A percentile compares a stretch with the other conserved stretches of the same genome.
phyloP scores from a whole-genome alignment of 768 basidiomycete genomes.

The Leccinum ochraceum region DNA sequence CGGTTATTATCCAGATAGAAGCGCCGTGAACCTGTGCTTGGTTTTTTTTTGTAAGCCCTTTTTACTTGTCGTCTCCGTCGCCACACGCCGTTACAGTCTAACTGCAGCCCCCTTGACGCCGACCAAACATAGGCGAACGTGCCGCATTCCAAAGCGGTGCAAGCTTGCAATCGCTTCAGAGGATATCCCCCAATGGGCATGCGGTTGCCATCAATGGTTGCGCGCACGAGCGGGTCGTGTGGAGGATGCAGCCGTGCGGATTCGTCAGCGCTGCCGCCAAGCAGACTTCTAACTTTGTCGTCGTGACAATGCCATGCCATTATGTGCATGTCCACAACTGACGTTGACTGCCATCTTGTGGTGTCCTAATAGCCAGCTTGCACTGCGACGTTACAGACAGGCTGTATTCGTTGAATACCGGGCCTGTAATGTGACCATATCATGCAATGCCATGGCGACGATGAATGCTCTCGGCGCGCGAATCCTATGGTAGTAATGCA shows the following conservation, averaged over 20 bases:
- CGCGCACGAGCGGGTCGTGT: not conserved
- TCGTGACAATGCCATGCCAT: not conserved
- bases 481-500: too few species aligned
- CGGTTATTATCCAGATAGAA: not conserved
- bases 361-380: not conserved
- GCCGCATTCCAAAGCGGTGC: constrained; percentile 1
- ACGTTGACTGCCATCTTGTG: not conserved
- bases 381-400: not conserved
- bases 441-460: not conserved
- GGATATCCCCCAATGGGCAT: not conserved
- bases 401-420: not conserved
- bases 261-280: not conserved
- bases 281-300: not conserved
- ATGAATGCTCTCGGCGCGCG: not conserved
- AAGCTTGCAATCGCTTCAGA: not conserved
- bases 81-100: too few species aligned
- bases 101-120: not conserved
- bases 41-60: not conserved
- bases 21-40: not conserved
- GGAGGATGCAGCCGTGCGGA: not conserved
- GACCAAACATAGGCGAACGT: not conserved
- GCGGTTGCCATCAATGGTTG: constrained; percentile 1
- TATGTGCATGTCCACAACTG: not conserved
- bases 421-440: not conserved
- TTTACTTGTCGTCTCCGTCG: not conserved